A percentile compares a stretch with the other conserved stretches of the same genome.
Evolutionary conservation across 2,329 filamentous ascomycete genomes (phyloP).

Genomic region (Fusarium nanum): DNA sequence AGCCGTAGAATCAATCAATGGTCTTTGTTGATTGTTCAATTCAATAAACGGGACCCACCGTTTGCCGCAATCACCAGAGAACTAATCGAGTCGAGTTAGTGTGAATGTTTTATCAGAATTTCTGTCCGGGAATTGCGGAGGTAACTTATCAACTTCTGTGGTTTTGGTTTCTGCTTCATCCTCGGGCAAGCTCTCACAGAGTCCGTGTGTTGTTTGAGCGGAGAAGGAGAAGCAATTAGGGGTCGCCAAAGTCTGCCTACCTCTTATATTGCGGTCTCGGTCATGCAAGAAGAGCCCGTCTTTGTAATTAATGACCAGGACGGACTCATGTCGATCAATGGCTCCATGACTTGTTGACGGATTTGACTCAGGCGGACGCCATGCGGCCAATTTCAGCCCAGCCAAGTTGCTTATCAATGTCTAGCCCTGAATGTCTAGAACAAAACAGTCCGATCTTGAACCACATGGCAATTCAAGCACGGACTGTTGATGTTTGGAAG

Average conservation of each 20-base stretch:
- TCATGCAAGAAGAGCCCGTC: background rate
- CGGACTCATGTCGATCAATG: slow-evolving; percentile 18
- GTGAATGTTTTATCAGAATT: background rate
- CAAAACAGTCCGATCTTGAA: background rate
- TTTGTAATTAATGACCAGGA: background rate
- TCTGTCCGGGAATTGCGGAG: background rate
- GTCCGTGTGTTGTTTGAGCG: background rate
- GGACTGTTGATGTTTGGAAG: slow-evolving; percentile 2
- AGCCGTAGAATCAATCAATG: slow-evolving; percentile 21
- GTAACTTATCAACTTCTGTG: background rate
- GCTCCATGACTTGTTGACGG: background rate
- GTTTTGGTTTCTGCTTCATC: background rate
- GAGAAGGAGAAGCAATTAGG: background rate
- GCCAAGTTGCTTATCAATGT: slow-evolving; percentile 2
- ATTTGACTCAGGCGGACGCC: slow-evolving; percentile 10
- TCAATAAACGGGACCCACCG: slow-evolving; percentile 22
- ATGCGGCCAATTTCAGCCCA: slow-evolving; percentile 10
- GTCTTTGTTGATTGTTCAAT: background rate
- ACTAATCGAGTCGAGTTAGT: slow-evolving; percentile 14
- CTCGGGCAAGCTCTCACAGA: background rate
- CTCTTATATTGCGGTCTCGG: background rate
- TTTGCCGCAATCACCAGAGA: slow-evolving; percentile 25
- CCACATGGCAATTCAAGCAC: slow-evolving; percentile 3
- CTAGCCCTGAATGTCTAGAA: background rate
- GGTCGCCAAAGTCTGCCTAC: background rate